Conservation (phyloP, 2,329 filamentous ascomycete genomes). For the Alternaria longipes region DNA sequence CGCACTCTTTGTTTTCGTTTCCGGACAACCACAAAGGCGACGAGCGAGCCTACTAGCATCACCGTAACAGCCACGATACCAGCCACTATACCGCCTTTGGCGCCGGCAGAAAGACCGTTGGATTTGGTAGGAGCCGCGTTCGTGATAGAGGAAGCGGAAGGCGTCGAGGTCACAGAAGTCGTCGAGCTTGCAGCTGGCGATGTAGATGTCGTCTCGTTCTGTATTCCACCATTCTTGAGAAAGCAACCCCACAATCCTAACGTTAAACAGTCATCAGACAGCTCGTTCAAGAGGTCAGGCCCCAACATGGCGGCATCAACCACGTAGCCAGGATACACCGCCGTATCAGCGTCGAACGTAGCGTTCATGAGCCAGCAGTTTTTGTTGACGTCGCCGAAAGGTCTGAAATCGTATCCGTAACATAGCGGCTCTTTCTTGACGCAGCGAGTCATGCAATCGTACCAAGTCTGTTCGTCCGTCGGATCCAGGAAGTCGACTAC, state of each 20-base stretch:
- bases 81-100: neutral
- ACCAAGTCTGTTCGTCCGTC: constrained; percentile 5
- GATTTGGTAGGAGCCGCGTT: neutral
- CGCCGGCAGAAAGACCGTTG: neutral
- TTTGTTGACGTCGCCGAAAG: neutral
- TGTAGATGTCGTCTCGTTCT: neutral
- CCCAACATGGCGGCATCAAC: constrained; percentile 15
- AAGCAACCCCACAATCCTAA: neutral
- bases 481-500: constrained; percentile 13
- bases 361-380: constrained; percentile 22
- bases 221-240: neutral
- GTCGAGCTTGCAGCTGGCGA: neutral
- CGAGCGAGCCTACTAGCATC: neutral
- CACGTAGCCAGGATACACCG: neutral
- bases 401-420: constrained; percentile 11
- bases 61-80: neutral
- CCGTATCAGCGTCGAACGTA: constrained; percentile 1
- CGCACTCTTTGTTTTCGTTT: constrained; percentile 2
- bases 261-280: neutral
- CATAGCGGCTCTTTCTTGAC: constrained; percentile 10
- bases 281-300: neutral
- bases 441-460: constrained; percentile 17
- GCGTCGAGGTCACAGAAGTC: neutral
- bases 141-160: neutral
- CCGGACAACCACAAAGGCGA: neutral